Evolutionary conservation across 2,329 filamentous ascomycete species (phyloP).

Genomic region (Fusarium dimerum): DNA sequence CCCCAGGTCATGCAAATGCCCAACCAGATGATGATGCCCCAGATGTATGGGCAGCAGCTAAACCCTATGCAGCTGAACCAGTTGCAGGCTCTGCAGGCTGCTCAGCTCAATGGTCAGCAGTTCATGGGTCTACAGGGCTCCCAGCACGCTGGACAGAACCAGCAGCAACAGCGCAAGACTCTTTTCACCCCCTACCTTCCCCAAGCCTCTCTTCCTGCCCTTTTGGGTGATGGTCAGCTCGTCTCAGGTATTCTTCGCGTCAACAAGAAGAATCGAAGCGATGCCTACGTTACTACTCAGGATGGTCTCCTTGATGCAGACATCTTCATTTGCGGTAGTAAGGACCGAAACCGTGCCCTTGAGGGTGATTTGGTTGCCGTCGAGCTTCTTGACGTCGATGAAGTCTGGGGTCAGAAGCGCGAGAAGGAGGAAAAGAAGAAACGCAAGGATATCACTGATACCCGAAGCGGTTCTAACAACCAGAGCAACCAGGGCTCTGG

Average conservation of each 20-base stretch:
- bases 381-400: slow-evolving; percentile 94
- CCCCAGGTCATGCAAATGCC: slow-evolving; percentile 85
- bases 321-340: slow-evolving; percentile 99
- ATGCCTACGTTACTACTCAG: slow-evolving; percentile 93
- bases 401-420: slow-evolving; percentile 97
- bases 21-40: slow-evolving; percentile 82
- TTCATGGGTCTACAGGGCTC: slow-evolving; percentile 68
- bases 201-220: slow-evolving; percentile 87
- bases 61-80: slow-evolving; percentile 88
- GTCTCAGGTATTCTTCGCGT: slow-evolving; percentile 96
- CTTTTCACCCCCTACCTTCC: slow-evolving; percentile 97
- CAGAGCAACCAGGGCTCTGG: slow-evolving; percentile 66
- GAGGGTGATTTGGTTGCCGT: slow-evolving; percentile 96
- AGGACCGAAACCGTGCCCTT: slow-evolving; percentile 94
- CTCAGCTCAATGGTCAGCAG: slow-evolving; percentile 76
- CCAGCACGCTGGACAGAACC: slow-evolving; percentile 73
- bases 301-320: slow-evolving; percentile 89
- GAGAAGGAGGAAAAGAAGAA: slow-evolving; percentile 99
- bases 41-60: slow-evolving; percentile 85
- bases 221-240: slow-evolving; percentile 88
- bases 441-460: slow-evolving; percentile 97
- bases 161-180: slow-evolving; percentile 93
- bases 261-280: slow-evolving; percentile 99
- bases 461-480: slow-evolving; percentile 73
- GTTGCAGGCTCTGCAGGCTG: slow-evolving; percentile 88